A percentile compares a stretch with the other conserved stretches of the same genome.
phyloP scores from a whole-genome alignment of 2,329 filamentous ascomycete genomes.

The Fusarium sp. region DNA sequence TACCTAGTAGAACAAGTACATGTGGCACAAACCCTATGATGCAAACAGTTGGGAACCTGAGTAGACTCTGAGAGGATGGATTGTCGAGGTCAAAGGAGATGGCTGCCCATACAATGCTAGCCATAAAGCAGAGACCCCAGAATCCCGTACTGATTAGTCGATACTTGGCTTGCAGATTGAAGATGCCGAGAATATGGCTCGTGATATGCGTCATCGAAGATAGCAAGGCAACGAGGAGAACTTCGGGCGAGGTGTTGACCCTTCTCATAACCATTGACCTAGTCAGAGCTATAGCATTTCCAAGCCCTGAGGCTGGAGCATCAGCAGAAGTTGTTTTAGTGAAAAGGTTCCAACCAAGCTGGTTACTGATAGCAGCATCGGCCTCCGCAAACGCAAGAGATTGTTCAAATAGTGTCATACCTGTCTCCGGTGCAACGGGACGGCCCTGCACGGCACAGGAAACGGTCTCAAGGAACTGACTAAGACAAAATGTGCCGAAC shows the following conservation, averaged over 20 bases:
- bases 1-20: slow-evolving; percentile 83
- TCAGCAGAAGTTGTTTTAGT: slow-evolving; percentile 54
- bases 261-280: slow-evolving; percentile 75
- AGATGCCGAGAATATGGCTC: slow-evolving; percentile 82
- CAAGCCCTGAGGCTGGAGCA: slow-evolving; percentile 29
- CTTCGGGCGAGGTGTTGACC: slow-evolving; percentile 88
- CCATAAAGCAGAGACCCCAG: slow-evolving; percentile 92
- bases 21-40: slow-evolving; percentile 96
- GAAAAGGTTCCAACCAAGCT: slow-evolving; percentile 76
- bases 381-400: slow-evolving; percentile 96
- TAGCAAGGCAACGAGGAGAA: slow-evolving; percentile 85
- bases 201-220: slow-evolving; percentile 88
- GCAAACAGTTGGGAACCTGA: slow-evolving; percentile 92
- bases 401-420: slow-evolving; percentile 96
- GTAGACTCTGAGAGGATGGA: slow-evolving; percentile 67
- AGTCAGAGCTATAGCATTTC: slow-evolving; percentile 58
- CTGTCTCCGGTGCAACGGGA: slow-evolving; percentile 81
- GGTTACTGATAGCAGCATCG: slow-evolving; percentile 83
- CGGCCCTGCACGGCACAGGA: slow-evolving; percentile 88
- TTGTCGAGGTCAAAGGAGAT: slow-evolving; percentile 68
- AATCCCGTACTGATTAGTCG: slow-evolving; percentile 87
- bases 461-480: slow-evolving; percentile 89
- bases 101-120: slow-evolving; percentile 80
- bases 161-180: slow-evolving; percentile 79
- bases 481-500: slow-evolving; percentile 73